Conservation (phyloP, 2,329 filamentous ascomycete genomes). For the Uncinocarpus reesii region DNA sequence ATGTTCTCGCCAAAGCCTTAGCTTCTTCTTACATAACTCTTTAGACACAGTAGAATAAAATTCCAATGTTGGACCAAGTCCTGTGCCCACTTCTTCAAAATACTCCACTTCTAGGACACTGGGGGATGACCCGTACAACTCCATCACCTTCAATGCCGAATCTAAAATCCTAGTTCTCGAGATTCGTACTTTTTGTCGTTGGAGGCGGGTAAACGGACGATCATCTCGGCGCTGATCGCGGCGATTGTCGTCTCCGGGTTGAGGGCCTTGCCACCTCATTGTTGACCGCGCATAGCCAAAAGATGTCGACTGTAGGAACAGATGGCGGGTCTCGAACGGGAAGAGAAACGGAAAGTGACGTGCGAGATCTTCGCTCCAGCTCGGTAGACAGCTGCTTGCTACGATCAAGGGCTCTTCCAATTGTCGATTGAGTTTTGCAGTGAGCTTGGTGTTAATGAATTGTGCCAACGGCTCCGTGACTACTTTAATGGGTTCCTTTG, state of each 20-base stretch:
- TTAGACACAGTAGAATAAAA: constrained; percentile 97
- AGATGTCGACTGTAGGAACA: constrained; percentile 95
- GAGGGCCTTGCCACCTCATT: constrained; percentile 91
- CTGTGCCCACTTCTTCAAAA: constrained; percentile 96
- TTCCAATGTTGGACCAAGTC: constrained; percentile 86
- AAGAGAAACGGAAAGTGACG: constrained; percentile 93
- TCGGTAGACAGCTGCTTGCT: constrained; percentile 88
- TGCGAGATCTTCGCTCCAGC: constrained; percentile 91
- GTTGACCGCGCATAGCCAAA: constrained; percentile 97
- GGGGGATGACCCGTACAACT: constrained; percentile 91
- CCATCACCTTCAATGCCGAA: constrained; percentile 97
- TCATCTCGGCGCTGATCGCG: constrained; percentile 78
- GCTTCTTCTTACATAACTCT: constrained; percentile 93
- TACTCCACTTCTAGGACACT: constrained; percentile 97
- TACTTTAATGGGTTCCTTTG: constrained; percentile 58
- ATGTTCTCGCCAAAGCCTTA: constrained; percentile 91
- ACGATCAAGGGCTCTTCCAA: constrained; percentile 94
- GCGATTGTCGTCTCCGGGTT: constrained; percentile 67
- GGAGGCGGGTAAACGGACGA: constrained; percentile 76
- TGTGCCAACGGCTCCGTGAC: constrained; percentile 77
- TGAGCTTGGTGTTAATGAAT: constrained; percentile 97
- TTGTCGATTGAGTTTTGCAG: constrained; percentile 92
- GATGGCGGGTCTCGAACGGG: constrained; percentile 90
- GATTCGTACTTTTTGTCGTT: constrained; percentile 96
- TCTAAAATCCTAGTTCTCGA: constrained; percentile 90